phyloP scores from a whole-genome alignment of 306 rosid genomes.

The Gynostemma pentaphyllum region DNA sequence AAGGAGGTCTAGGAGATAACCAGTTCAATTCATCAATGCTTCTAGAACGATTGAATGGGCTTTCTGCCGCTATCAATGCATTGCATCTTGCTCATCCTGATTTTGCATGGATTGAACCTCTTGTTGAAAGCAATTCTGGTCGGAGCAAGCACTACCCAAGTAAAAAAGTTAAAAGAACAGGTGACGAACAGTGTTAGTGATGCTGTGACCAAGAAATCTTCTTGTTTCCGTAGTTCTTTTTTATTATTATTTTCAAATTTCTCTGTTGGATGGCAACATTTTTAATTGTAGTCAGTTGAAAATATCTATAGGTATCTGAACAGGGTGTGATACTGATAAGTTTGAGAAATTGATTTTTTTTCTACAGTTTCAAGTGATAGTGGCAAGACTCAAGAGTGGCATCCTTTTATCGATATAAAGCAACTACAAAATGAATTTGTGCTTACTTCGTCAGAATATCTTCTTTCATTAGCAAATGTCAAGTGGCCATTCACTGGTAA shows the following conservation, averaged over 20 bases:
- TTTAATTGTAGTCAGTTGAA: not conserved
- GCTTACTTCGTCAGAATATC: conserved; percentile 76
- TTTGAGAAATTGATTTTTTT: conserved; percentile 13
- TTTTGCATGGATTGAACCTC: conserved; percentile 74
- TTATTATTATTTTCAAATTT: not conserved
- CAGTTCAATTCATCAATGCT: conserved; percentile 41
- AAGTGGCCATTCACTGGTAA: conserved; percentile 67
- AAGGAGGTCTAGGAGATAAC: conserved; percentile 45
- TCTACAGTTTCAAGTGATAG: conserved; percentile 31
- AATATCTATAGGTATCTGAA: not conserved
- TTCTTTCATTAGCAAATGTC: conserved; percentile 58
- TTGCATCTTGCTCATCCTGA: conserved; percentile 84
- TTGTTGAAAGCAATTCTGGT: conserved; percentile 37
- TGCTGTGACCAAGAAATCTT: conserved; percentile 8
- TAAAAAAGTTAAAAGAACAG: conserved; percentile 60
- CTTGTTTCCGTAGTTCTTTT: conserved; percentile 12
- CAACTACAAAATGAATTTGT: conserved; percentile 73
- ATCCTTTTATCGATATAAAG: conserved; percentile 45
- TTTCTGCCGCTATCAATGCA: conserved; percentile 77
- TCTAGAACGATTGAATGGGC: conserved; percentile 73
- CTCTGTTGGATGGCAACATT: not conserved
- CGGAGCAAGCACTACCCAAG: conserved; percentile 44
- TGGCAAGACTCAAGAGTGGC: conserved; percentile 37
- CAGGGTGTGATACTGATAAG: not conserved
- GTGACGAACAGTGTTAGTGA: conserved; percentile 48